These are phyloP conservation scores for Hemileccinum rubropunctum DNA, from an alignment of 768 basidiomycete genomes.

Conservation along the genomic window DNA sequence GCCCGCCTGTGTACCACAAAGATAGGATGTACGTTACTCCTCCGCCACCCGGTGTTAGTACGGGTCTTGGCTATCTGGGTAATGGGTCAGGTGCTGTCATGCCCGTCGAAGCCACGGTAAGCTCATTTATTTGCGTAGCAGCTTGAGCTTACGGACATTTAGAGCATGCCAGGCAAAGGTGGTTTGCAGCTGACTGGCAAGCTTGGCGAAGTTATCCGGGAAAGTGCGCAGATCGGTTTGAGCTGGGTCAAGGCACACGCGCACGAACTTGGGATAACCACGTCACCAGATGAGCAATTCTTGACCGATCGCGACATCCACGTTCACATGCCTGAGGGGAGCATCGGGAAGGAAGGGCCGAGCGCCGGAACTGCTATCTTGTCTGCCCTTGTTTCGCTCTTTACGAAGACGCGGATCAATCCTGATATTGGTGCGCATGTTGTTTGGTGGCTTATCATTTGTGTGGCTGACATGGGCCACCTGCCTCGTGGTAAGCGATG, in stretches of 20 bases:
- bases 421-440: conserved; percentile 78
- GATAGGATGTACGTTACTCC: conserved; percentile 81
- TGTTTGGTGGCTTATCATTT: neutral
- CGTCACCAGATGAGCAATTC: conserved; percentile 67
- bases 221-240: conserved; percentile 92
- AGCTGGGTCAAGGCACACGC: conserved; percentile 94
- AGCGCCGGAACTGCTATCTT: conserved; percentile 94
- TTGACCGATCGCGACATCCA: conserved; percentile 87
- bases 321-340: conserved; percentile 96
- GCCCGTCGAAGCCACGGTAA: conserved; percentile 92
- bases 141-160: conserved; percentile 3
- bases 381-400: conserved; percentile 87
- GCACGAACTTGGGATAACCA: conserved; percentile 82
- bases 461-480: neutral
- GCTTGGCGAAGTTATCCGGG: conserved; percentile 95
- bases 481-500: conserved; percentile 61
- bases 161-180: conserved; percentile 98
- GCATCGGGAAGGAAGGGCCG: conserved; percentile 93
- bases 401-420: conserved; percentile 79
- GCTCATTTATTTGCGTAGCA: conserved; percentile 23
- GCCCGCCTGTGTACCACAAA: conserved; percentile 92
- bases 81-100: conserved; percentile 97
- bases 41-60: conserved; percentile 91
- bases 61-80: conserved; percentile 92
- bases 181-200: conserved; percentile 91